Base-by-base conservation (phyloP, 1,139 yeast genomes). In the Geotrichum klebahnii region DNA sequence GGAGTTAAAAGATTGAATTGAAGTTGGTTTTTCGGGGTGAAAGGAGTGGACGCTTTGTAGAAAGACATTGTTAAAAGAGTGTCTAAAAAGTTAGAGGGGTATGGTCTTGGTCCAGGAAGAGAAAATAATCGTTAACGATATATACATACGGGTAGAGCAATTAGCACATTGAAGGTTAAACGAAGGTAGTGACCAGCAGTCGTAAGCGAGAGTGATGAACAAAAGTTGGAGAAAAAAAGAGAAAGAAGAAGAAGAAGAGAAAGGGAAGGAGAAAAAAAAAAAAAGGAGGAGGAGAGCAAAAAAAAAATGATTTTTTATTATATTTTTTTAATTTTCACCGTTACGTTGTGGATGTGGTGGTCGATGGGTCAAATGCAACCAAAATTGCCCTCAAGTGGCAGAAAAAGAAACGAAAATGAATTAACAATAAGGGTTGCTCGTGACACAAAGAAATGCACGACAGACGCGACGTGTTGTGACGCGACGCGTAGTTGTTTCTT, bases 1-100 rank as follows among this genome's bases (percentile, higher is more conserved):
- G 44, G 36, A 8, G 41, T 36, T 3, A 19, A 29, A n/a, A 22
- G 44, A 31, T 20, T 8, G 35, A 26, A 40, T 23, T 29, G 39
- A 33, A 33, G 33, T 31, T 37, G 37, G 43, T 39, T 28, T 24
- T 41, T 46, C 22, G 50, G 50, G n/a, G 46, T 41, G 33, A 36
- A 36, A 38, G 44, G 46, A 20, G 38, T 23, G 23, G 34, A 35
- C 8, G 20, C 6, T 34, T 49, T 44, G 36, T 22, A 19, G 34
- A 32, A 22, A 31, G 47, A 39, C 48, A 39, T 44, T 28, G 34
- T 20, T 16, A 29, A 29, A 43, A 32, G 43, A 43, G 26, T 40
- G 44, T 31, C 34, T 31, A 26, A 8, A 8, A 31, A 31, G 34
- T n/a, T 12, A 6, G 12, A 31, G 34, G 34, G 12, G 10, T 12